Evolutionary conservation across 129 eudicot species (phyloP), one percentile per base, ranked within the genome.

Genomic region (Flaveria brownii): DNA sequence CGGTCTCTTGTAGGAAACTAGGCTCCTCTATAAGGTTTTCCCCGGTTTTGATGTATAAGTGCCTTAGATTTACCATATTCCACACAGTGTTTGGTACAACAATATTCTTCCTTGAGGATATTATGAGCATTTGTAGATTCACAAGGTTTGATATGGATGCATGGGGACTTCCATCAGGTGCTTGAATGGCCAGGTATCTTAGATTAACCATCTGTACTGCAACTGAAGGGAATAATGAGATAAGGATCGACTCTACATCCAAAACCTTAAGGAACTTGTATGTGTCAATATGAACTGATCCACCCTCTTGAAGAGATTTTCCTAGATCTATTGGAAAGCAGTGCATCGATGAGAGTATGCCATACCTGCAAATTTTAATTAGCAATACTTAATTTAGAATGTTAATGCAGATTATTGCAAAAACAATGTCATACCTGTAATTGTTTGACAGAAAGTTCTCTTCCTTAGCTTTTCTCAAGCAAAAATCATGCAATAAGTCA

Each of bases 141-240:
- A 36, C 47, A 18, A 84, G 81, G 23, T 71, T 70, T 20, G 71
- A 72, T 75, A 84, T 63, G 16, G 79, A 75, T 36, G 73, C 23
- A 4, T 76, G 79, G 1, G 72, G 71, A 26, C 67, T 59, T 10
- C 59, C 59, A 22, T 41, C 52, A 55, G 26, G 52, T 8, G 56
- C 72, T 51, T 60, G 76, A 66, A 79, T 46, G 39, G 79, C 80
- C 74, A 87, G 36, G 71, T 75, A 84, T 42, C 85, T 80, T 28
- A 86, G 60, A 42, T 63, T 68, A 73, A 13, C 55, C 2, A 80
- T 76, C 0, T 64, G 26, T 45, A 13, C 12, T 22, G 73, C 52
- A 1, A 65, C 73, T 1, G 1, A 6, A 17, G 82, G 82, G 68
- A 76, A 79, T 47, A 42, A 0, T 23, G 57, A 14, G 14, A 76